Conservation (phyloP, 805 yeast species). For the Martiniozyma abietophila region DNA sequence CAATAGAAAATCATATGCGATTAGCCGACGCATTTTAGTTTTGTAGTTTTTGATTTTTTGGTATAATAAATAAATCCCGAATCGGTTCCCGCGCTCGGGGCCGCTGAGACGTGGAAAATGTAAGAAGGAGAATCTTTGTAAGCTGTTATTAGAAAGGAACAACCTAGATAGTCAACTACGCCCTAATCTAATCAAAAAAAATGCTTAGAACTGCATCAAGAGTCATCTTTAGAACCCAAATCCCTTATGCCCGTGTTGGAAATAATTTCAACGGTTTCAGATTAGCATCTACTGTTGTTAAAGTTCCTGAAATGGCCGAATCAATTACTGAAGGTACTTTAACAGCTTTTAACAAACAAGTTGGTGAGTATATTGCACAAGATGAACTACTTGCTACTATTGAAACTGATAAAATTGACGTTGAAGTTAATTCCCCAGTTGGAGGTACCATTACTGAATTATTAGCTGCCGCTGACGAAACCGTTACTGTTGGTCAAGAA, state of each 20-base stretch:
- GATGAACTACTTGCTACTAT: slow-evolving; percentile 95
- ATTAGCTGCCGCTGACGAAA: slow-evolving; percentile 77
- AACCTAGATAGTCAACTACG: no score
- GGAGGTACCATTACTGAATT: slow-evolving; percentile 83
- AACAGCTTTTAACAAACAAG: slow-evolving; percentile 52
- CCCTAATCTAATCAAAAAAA: no score
- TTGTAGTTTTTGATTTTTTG: no score
- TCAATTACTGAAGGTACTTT: slow-evolving; percentile 96
- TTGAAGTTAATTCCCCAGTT: slow-evolving; percentile 91
- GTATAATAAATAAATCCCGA: no score
- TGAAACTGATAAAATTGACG: slow-evolving; percentile 97
- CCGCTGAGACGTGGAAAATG: no score
- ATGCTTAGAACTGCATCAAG: slow-evolving; percentile 11
- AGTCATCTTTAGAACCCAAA: slow-evolving; percentile 6
- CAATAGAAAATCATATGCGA: no score
- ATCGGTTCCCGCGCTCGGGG: no score
- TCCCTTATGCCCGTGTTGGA: slow-evolving; percentile 2
- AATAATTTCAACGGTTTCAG: slow-evolving; percentile 16
- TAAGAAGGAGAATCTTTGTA: no score
- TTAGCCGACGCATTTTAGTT: no score
- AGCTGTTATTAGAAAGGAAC: no score
- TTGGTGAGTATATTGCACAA: slow-evolving; percentile 78
- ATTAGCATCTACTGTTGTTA: slow-evolving; percentile 41
- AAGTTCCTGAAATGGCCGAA: slow-evolving; percentile 98
- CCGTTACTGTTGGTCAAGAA: slow-evolving; percentile 94